These are phyloP conservation scores for Magnolia changhungtana DNA, from an alignment of 164 flowering plant species.

Conservation along the genomic window DNA sequence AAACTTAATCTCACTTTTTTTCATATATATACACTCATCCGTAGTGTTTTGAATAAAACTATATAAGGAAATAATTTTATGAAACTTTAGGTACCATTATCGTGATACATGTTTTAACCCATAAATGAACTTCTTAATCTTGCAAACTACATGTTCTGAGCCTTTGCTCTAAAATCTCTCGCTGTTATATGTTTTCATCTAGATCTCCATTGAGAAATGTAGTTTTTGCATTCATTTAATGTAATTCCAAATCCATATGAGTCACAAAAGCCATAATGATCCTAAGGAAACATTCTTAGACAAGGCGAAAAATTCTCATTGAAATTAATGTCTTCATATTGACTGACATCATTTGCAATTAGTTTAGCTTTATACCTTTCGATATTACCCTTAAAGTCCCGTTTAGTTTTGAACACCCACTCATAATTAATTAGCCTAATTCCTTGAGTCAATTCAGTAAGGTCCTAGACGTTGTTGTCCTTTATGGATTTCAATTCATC, in stretches of 20 bases:
- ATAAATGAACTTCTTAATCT: background rate
- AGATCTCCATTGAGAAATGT: too few species aligned
- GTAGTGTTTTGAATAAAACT: too few species aligned
- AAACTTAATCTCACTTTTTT: background rate
- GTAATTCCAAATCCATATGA: background rate
- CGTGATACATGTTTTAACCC: background rate
- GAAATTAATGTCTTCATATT: too few species aligned
- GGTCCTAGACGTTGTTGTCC: background rate
- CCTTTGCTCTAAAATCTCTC: background rate
- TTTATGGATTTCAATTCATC: background rate
- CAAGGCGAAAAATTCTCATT: background rate
- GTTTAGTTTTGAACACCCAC: background rate
- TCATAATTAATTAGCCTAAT: too few species aligned
- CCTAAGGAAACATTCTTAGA: background rate
- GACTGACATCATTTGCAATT: background rate
- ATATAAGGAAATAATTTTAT: background rate
- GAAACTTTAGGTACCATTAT: background rate
- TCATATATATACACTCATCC: background rate
- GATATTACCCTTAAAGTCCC: too few species aligned
- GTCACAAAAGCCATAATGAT: background rate
- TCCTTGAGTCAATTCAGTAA: background rate
- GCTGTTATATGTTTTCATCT: too few species aligned
- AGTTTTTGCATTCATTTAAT: background rate
- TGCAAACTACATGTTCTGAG: background rate
- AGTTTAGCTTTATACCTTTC: background rate